Conservation (phyloP, 2,329 filamentous ascomycete species). For the Daldinia eschscholtzii region DNA sequence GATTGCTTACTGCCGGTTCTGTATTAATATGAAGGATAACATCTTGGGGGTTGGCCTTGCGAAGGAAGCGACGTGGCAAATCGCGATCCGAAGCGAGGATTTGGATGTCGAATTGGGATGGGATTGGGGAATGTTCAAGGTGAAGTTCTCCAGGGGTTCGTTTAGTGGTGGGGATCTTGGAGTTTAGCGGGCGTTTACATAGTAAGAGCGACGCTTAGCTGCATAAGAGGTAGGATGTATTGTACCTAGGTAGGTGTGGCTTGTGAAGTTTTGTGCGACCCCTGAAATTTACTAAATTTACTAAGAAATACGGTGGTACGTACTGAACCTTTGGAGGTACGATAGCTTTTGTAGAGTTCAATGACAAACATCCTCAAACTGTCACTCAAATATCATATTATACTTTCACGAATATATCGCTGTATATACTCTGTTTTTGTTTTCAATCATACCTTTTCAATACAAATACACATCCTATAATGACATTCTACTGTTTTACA, state of each 20-base stretch:
- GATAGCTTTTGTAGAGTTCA: no score
- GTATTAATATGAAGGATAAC: slow-evolving; percentile 59
- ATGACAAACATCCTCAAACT: no score
- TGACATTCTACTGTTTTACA: no score
- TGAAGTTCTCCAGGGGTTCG: slow-evolving; percentile 33
- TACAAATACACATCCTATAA: not conserved
- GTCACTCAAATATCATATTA: no score
- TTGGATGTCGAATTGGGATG: slow-evolving; percentile 8
- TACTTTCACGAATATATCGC: no score
- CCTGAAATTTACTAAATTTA: not conserved
- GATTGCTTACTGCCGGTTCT: slow-evolving; percentile 57
- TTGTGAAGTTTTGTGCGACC: not conserved
- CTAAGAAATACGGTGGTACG: no score
- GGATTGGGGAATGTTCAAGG: slow-evolving; percentile 13
- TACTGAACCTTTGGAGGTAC: no score
- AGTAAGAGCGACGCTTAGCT: not conserved
- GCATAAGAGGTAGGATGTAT: not conserved
- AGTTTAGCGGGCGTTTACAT: slow-evolving; percentile 3
- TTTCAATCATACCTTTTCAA: no score
- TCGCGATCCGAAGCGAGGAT: slow-evolving; percentile 20
- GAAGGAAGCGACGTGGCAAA: slow-evolving; percentile 17
- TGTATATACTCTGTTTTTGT: no score
- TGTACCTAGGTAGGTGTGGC: not conserved
- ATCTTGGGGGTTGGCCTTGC: slow-evolving; percentile 47
- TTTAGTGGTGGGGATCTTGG: slow-evolving; percentile 17